Conservation (phyloP, 2,329 filamentous ascomycete genomes). For the Trichothecium roseum region DNA sequence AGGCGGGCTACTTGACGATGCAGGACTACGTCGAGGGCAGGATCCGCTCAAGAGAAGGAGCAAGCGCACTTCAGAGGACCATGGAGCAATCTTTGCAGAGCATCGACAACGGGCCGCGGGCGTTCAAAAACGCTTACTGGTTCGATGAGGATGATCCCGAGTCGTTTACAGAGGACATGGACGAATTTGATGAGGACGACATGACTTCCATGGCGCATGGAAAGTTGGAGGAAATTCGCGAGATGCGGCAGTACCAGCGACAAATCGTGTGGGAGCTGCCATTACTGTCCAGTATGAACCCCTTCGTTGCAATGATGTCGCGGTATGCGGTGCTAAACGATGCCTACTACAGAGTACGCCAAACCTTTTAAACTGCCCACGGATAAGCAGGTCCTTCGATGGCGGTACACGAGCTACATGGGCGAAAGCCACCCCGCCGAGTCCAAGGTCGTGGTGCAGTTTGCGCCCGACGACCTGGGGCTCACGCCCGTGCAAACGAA, state of each 20-base stretch:
- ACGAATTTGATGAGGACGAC: conserved; percentile 69
- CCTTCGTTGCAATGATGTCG: too few species aligned
- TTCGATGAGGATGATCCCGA: conserved; percentile 38
- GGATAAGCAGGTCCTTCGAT: conserved; percentile 63
- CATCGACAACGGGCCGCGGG: conserved; percentile 19
- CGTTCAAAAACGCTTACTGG: conserved; percentile 33
- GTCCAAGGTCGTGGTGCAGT: conserved; percentile 90
- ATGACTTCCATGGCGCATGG: conserved; percentile 74
- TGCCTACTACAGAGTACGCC: conserved; percentile 53
- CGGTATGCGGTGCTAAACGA: conserved; percentile 4
- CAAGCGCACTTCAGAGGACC: conserved; percentile 11
- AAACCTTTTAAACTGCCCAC: conserved; percentile 70
- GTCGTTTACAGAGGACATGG: conserved; percentile 38
- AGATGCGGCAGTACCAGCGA: conserved; percentile 79
- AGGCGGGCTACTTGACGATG: conserved; percentile 20
- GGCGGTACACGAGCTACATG: conserved; percentile 95
- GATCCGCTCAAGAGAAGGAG: conserved; percentile 1
- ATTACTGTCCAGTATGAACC: conserved; percentile 64
- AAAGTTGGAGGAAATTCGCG: conserved; percentile 79
- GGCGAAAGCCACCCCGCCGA: conserved; percentile 86
- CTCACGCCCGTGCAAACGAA: conserved; percentile 57
- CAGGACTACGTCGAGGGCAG: conserved; percentile 20
- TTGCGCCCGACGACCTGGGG: conserved; percentile 62
- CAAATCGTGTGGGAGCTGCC: conserved; percentile 95
- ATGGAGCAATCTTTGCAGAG: conserved; percentile 19